A percentile compares a stretch with the other conserved stretches of the same genome.
Conservation (phyloP, 495 filamentous ascomycete genomes). For the Hamigera avellanea region DNA sequence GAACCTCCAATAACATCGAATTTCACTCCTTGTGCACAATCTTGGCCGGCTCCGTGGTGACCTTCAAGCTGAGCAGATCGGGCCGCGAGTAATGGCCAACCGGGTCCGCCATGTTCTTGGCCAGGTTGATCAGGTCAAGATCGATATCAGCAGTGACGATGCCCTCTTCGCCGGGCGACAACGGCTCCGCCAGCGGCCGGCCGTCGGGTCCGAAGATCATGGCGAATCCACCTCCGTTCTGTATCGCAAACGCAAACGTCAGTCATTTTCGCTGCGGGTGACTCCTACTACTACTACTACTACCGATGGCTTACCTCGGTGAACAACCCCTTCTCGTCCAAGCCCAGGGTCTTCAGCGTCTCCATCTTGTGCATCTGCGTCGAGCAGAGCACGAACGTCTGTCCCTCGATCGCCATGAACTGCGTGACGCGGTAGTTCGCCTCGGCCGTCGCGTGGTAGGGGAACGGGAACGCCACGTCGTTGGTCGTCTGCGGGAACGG, state of each 20-base stretch:
- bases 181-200: conserved; percentile 8
- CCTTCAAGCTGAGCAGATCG: conserved; percentile 19
- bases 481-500: conserved; percentile 11
- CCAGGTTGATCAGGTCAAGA: conserved; percentile 13
- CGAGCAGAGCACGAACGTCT: conserved; percentile 16
- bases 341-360: too few relatives aligned
- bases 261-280: too few relatives aligned
- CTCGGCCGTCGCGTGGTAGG: conserved; percentile 15
- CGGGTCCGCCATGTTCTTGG: conserved; percentile 18
- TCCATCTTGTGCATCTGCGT: too few relatives aligned
- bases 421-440: conserved; percentile 6
- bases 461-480: too few relatives aligned
- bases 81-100: conserved; percentile 23
- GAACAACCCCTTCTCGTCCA: too few relatives aligned
- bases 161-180: conserved; percentile 12
- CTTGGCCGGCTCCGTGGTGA: too few relatives aligned
- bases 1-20: too few relatives aligned
- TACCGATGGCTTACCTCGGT: too few relatives aligned
- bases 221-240: conserved; percentile 20
- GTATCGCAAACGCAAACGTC: too few relatives aligned
- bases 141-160: conserved; percentile 24
- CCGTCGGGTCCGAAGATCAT: conserved; percentile 24
- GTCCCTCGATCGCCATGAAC: conserved; percentile 14
- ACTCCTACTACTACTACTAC: too few relatives aligned
- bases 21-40: too few relatives aligned